Conservation (phyloP, 148 eudicot genomes). For the Linanthus parryae region DNA sequence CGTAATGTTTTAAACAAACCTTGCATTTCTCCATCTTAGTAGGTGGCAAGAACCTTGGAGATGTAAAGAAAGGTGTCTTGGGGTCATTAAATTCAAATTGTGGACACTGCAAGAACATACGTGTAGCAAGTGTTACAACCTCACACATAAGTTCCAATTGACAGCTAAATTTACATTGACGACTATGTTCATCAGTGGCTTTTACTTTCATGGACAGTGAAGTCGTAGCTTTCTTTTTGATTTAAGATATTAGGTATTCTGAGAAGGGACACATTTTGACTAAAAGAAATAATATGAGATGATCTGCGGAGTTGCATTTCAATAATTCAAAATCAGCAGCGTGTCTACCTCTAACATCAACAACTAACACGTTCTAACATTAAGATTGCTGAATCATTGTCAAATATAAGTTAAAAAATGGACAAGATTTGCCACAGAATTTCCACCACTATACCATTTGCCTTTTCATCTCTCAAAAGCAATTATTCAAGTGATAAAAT, state of each 20-base stretch:
- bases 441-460: not conserved
- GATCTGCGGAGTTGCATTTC: too few species aligned
- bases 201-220: not conserved
- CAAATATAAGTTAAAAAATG: too few species aligned
- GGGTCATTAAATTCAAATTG: conserved; percentile 86
- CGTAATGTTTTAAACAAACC: conserved; percentile 33
- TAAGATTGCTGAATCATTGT: too few species aligned
- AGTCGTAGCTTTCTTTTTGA: too few species aligned
- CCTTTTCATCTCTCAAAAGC: not conserved
- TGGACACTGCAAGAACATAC: conserved; percentile 45
- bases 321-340: too few species aligned
- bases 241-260: too few species aligned
- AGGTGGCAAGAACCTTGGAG: conserved; percentile 90
- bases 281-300: too few species aligned
- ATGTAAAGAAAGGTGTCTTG: conserved; percentile 84
- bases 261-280: too few species aligned
- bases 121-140: conserved; percentile 1
- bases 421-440: too few species aligned
- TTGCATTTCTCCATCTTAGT: conserved; percentile 76
- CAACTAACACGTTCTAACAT: too few species aligned
- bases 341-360: too few species aligned
- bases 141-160: not conserved
- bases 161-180: not conserved
- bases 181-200: not conserved
- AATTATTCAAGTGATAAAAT: conserved; percentile 1